Conservation (phyloP, 441 rosid species). For the Syzygium malaccense region DNA sequence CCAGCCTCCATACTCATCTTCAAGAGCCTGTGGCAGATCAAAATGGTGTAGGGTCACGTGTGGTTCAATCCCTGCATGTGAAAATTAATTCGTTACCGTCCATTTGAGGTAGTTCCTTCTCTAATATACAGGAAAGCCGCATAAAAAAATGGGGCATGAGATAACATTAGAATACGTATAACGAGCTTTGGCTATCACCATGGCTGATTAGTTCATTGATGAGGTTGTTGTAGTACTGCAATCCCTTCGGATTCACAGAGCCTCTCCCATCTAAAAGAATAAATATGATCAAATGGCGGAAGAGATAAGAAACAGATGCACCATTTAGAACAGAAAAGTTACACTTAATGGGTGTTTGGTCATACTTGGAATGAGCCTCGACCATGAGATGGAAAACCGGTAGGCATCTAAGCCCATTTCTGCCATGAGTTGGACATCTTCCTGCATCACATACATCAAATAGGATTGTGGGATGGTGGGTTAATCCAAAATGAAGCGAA, state of each 20-base stretch:
- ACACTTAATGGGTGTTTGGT: neutral
- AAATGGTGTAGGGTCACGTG: constrained; percentile 18
- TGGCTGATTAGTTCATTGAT: constrained; percentile 10
- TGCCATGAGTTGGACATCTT: constrained; percentile 19
- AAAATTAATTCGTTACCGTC: neutral
- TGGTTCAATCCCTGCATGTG: constrained; percentile 10
- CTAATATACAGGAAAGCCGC: neutral
- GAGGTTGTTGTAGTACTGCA: constrained; percentile 16
- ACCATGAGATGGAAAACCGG: constrained; percentile 10
- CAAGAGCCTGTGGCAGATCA: constrained; percentile 16
- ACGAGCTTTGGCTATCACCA: neutral
- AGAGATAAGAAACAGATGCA: neutral
- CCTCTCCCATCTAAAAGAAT: constrained; percentile 17
- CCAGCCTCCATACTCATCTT: constrained; percentile 22
- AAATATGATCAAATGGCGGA: neutral
- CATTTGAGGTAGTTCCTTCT: neutral
- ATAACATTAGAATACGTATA: neutral
- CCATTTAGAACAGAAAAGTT: neutral
- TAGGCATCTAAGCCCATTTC: constrained; percentile 14
- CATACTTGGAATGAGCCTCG: constrained; percentile 17
- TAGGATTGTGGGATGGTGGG: neutral
- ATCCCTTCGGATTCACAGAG: constrained; percentile 11
- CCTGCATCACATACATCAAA: constrained; percentile 1
- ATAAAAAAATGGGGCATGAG: neutral
- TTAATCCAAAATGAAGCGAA: neutral